Conservation (phyloP, 2,329 filamentous ascomycete genomes). For the Aureobasidium lini region DNA sequence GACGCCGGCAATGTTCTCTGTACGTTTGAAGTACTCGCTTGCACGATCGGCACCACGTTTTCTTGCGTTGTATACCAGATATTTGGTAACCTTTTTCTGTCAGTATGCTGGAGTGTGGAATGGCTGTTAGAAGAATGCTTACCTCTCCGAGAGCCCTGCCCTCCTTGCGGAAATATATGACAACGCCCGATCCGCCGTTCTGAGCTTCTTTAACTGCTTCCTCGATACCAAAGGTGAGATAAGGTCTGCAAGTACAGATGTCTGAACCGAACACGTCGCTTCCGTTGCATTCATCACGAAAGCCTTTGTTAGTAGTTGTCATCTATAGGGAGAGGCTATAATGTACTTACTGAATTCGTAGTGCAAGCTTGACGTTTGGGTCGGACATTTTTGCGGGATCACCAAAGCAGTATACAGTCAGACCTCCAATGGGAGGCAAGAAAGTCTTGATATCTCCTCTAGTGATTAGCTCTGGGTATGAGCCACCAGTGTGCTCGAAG, state of each 20-base stretch:
- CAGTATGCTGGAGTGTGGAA: background rate
- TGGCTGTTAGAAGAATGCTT: background rate
- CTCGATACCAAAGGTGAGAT: constrained; percentile 93
- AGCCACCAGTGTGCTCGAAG: constrained; percentile 93
- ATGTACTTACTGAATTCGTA: constrained; percentile 62
- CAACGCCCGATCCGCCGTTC: constrained; percentile 84
- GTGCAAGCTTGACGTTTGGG: constrained; percentile 67
- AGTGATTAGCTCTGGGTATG: constrained; percentile 94
- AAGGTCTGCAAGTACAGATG: constrained; percentile 93
- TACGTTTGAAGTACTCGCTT: constrained; percentile 91
- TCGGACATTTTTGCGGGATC: constrained; percentile 92
- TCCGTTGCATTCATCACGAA: constrained; percentile 67
- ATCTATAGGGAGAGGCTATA: background rate
- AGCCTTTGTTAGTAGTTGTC: background rate
- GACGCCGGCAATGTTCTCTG: constrained; percentile 96
- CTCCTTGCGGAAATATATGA: constrained; percentile 98
- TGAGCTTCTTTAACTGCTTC: constrained; percentile 97
- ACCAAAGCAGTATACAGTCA: constrained; percentile 96
- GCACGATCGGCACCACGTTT: constrained; percentile 72
- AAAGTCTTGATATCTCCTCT: constrained; percentile 92
- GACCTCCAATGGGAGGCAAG: constrained; percentile 85
- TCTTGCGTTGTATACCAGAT: constrained; percentile 71
- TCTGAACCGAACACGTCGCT: constrained; percentile 97
- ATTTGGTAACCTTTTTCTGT: constrained; percentile 64
- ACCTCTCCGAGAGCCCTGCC: constrained; percentile 91